Conservation (phyloP, 2,329 filamentous ascomycete genomes). For the Eutypella sp. region DNA sequence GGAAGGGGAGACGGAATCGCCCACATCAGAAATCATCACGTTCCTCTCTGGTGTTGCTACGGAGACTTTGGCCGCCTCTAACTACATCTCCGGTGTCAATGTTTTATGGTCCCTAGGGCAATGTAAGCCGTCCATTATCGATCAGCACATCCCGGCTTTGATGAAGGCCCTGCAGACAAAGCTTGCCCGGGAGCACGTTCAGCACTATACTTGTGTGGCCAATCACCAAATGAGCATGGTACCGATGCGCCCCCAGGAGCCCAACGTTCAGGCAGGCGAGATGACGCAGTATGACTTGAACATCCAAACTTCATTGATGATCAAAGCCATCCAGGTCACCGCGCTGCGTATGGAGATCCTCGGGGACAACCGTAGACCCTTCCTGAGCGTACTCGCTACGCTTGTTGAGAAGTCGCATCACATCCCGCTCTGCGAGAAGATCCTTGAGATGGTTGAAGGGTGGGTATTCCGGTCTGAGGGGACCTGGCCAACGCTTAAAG, state of each 20-base stretch:
- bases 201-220: conserved; percentile 58
- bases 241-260: conserved; percentile 45
- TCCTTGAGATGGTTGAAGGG: conserved; percentile 84
- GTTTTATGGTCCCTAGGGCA: conserved; percentile 87
- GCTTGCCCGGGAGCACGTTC: conserved; percentile 89
- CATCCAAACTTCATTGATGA: conserved; percentile 83
- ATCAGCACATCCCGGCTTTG: conserved; percentile 78
- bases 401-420: conserved; percentile 93
- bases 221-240: conserved; percentile 42
- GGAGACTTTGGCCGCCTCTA: conserved; percentile 75
- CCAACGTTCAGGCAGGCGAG: conserved; percentile 49
- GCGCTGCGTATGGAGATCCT: conserved; percentile 88
- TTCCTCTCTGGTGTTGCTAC: conserved; percentile 83
- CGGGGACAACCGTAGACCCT: conserved; percentile 84
- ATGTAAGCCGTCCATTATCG: conserved; percentile 79
- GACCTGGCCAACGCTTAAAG: conserved; percentile 94
- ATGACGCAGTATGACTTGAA: conserved; percentile 75
- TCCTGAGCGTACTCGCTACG: conserved; percentile 90
- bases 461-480: conserved; percentile 97
- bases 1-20: conserved; percentile 75
- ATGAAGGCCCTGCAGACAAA: conserved; percentile 94
- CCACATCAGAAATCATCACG: conserved; percentile 80
- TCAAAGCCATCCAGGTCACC: conserved; percentile 92
- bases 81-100: conserved; percentile 85
- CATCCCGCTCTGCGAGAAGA: conserved; percentile 81